Conservation (phyloP, 2,329 filamentous ascomycete genomes). For the Epichloe sibirici region DNA sequence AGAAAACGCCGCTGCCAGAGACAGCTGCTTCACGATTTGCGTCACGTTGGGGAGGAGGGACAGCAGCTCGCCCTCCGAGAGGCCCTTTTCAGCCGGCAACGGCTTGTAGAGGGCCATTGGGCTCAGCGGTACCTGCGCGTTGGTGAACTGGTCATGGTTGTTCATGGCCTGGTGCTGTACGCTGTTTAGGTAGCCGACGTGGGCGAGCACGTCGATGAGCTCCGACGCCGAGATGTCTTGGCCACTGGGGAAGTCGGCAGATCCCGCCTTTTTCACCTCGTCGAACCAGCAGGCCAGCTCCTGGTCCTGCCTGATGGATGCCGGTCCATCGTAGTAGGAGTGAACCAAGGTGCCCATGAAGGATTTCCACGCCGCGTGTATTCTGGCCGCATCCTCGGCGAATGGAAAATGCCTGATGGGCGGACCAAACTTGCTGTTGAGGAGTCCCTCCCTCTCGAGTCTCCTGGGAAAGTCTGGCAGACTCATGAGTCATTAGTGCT, state of each 20-base stretch:
- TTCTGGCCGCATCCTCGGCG: conserved; percentile 27
- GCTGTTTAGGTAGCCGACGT: conserved; percentile 16
- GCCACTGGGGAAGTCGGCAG: conserved; percentile 28
- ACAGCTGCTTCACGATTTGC: conserved; percentile 23
- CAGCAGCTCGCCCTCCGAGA: conserved; percentile 18
- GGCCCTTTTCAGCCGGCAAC: conserved; percentile 26
- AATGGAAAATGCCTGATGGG: conserved; percentile 30
- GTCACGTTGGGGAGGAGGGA: conserved; percentile 22
- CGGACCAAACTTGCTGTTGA: conserved; percentile 23
- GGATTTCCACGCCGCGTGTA: conserved; percentile 21
- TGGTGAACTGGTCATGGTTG: conserved; percentile 26
- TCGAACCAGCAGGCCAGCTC: conserved; percentile 33
- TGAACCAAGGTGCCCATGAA: conserved; percentile 31
- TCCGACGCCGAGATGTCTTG: conserved; percentile 10
- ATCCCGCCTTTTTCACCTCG: conserved; percentile 26
- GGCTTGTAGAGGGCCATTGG: conserved; percentile 27
- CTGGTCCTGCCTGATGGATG: conserved; percentile 20
- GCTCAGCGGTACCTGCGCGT: conserved; percentile 28
- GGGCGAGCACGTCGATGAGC: conserved; percentile 30
- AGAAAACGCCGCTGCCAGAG: conserved; percentile 26
- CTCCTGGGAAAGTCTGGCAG: conserved; percentile 26
- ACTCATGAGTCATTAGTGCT: conserved; percentile 19
- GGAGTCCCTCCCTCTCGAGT: conserved; percentile 27
- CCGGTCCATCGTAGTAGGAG: conserved; percentile 28
- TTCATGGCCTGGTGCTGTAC: conserved; percentile 29